Evolutionary conservation across 1,284 basidiomycete genomes (phyloP).

Genomic region (Psilocybe mexicana): DNA sequence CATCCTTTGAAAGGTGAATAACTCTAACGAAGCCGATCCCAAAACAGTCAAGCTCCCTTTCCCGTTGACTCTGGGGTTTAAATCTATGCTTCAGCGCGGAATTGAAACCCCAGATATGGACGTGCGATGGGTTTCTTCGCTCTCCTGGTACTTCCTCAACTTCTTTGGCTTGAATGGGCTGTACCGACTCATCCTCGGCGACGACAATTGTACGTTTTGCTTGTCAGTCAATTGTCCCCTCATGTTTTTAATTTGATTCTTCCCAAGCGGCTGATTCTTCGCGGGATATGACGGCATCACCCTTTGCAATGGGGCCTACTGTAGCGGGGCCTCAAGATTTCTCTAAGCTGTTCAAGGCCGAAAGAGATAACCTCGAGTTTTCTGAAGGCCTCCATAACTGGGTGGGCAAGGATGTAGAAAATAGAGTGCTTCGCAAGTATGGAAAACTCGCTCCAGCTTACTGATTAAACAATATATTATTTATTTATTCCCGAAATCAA

Average conservation of each 20-base stretch:
- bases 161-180: conserved; percentile 97
- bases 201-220: conserved; percentile 76
- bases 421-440: conserved; percentile 75
- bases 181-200: conserved; percentile 91
- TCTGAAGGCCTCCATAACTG: conserved; percentile 83
- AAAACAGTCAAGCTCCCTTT: conserved; percentile 93
- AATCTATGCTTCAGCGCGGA: conserved; percentile 97
- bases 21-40: neutral
- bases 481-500: conserved; percentile 13
- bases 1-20: neutral
- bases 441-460: conserved; percentile 43
- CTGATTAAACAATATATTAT: conserved; percentile 20
- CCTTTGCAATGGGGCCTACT: conserved; percentile 64
- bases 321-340: conserved; percentile 71
- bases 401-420: conserved; percentile 80
- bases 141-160: conserved; percentile 99
- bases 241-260: conserved; percentile 2
- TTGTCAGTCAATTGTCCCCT: conserved; percentile 5
- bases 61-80: conserved; percentile 95
- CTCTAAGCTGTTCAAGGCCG: conserved; percentile 87
- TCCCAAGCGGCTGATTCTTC: conserved; percentile 72
- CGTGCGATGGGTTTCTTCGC: conserved; percentile 97
- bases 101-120: conserved; percentile 97
- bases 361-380: conserved; percentile 92
- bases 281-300: conserved; percentile 70